phyloP scores from a whole-genome alignment of 805 yeast species.

The Hanseniaspora opuntiae region DNA sequence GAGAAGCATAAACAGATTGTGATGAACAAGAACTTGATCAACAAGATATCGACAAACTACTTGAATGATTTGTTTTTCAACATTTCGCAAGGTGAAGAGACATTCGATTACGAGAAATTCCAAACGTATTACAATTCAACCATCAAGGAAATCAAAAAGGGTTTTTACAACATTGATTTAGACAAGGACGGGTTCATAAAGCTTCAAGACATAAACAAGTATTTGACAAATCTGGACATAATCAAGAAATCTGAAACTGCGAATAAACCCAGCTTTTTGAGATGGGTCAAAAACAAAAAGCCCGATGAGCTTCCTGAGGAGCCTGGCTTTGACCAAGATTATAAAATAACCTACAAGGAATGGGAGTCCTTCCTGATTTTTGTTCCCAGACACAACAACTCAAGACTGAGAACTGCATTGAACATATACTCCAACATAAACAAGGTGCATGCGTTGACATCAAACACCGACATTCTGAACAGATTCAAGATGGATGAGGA shows the following conservation, averaged over 20 bases:
- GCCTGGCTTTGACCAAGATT: not conserved
- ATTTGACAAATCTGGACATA: constrained; percentile 41
- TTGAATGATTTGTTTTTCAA: constrained; percentile 34
- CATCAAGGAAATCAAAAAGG: constrained; percentile 54
- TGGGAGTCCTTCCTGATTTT: constrained; percentile 72
- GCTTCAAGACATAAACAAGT: constrained; percentile 50
- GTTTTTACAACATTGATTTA: constrained; percentile 54
- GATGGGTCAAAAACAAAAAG: constrained; percentile 23
- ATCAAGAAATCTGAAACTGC: not conserved
- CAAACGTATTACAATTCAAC: constrained; percentile 50
- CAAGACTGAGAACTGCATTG: constrained; percentile 69
- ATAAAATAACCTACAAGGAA: constrained; percentile 57
- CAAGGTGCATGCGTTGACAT: not conserved
- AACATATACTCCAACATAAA: constrained; percentile 31
- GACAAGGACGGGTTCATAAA: constrained; percentile 63
- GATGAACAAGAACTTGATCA: constrained; percentile 1
- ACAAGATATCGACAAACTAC: constrained; percentile 4
- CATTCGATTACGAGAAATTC: constrained; percentile 50
- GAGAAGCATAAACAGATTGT: constrained; percentile 7
- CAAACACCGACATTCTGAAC: constrained; percentile 7
- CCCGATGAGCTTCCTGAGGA: not conserved
- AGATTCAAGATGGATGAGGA: constrained; percentile 13
- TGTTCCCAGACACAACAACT: constrained; percentile 69
- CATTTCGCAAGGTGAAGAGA: constrained; percentile 46
- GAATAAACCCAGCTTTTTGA: not conserved